Evolutionary conservation across 164 flowering plant species (phyloP).

Genomic region (Vitis labrusca): DNA sequence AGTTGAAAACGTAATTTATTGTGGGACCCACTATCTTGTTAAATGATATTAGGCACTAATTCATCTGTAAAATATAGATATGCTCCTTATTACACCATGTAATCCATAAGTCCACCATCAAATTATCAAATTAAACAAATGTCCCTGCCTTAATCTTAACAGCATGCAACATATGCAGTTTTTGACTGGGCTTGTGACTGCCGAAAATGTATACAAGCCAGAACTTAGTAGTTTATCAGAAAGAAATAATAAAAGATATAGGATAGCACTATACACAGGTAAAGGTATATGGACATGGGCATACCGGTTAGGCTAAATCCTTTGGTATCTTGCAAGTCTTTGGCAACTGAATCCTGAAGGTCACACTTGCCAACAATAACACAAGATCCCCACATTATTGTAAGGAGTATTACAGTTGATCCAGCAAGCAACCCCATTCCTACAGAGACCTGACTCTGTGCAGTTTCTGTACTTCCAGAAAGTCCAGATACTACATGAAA

Average conservation of each 20-base stretch:
- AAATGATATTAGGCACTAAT: too few relatives aligned
- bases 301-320: slow-evolving; percentile 16
- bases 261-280: neutral
- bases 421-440: slow-evolving; percentile 26
- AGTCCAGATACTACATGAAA: slow-evolving; percentile 16
- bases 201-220: too few relatives aligned
- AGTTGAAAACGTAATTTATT: too few relatives aligned
- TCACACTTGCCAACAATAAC: slow-evolving; percentile 17
- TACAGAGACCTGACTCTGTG: slow-evolving; percentile 18
- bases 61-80: neutral
- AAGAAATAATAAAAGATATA: neutral
- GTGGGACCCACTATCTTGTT: too few relatives aligned
- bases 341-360: slow-evolving; percentile 8
- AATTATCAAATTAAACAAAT: neutral
- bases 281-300: slow-evolving; percentile 1
- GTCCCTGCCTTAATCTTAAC: neutral
- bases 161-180: neutral
- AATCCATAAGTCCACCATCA: neutral
- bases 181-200: neutral
- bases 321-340: slow-evolving; percentile 7
- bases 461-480: slow-evolving; percentile 15
- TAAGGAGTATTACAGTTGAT: slow-evolving; percentile 20
- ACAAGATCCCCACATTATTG: slow-evolving; percentile 23
- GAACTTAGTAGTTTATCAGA: neutral
- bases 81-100: neutral